Evolutionary conservation across 148 eudicot species (phyloP).

Genomic region (Salicornia ramosissima): DNA sequence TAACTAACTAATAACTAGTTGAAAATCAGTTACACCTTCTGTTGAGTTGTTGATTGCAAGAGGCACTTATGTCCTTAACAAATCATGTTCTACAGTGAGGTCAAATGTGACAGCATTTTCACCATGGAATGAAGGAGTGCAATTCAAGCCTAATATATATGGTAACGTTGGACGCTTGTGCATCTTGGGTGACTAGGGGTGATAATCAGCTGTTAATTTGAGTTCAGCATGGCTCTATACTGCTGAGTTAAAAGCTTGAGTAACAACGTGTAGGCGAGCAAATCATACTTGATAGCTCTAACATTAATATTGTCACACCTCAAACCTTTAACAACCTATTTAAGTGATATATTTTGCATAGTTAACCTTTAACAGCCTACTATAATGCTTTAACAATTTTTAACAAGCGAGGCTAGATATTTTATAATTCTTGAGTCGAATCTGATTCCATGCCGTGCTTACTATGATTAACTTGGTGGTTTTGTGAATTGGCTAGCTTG

Average conservation of each 20-base stretch:
- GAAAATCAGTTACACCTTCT: no score
- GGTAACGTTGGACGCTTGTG: no score
- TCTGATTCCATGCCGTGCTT: neutral
- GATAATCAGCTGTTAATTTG: neutral
- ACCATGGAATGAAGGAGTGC: no score
- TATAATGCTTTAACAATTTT: no score
- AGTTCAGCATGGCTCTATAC: neutral
- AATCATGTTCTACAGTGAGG: no score
- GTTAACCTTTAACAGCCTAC: no score
- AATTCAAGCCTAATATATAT: no score
- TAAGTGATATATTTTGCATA: neutral
- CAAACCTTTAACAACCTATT: neutral
- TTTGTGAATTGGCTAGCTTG: neutral
- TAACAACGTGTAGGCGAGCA: neutral
- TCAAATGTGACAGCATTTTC: no score
- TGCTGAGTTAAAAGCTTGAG: neutral
- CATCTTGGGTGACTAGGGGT: no score
- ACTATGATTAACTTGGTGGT: neutral
- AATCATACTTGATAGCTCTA: neutral
- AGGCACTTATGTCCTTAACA: no score
- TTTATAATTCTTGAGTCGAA: neutral
- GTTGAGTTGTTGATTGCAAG: no score
- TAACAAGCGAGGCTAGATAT: neutral
- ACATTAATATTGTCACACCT: neutral
- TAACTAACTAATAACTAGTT: no score